phyloP scores from a whole-genome alignment of 352 stramenopile genomes.

The Labyrinthula sp. region DNA sequence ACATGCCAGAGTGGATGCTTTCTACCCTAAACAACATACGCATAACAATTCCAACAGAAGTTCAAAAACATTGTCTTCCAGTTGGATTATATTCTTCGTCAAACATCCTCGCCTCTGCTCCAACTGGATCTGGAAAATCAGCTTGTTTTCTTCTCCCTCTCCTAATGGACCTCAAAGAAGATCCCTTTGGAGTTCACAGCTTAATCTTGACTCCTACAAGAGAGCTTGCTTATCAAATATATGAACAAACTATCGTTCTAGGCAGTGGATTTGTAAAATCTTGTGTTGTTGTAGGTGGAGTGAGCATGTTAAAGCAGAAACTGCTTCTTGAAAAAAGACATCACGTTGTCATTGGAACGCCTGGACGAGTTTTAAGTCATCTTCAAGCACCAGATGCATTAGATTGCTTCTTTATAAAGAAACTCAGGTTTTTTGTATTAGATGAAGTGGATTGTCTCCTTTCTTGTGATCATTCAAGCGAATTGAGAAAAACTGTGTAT shows the following conservation, averaged over 20 bases:
- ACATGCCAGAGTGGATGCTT: no score
- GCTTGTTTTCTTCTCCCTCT: conserved; percentile 77
- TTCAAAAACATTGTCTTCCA: no score
- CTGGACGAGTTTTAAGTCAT: conserved; percentile 84
- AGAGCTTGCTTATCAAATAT: conserved; percentile 85
- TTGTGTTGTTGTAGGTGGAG: conserved; percentile 60
- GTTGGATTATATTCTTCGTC: no score
- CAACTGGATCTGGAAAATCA: conserved; percentile 83
- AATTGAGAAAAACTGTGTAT: no score
- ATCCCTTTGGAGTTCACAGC: conserved; percentile 55
- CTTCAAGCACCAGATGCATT: conserved; percentile 84
- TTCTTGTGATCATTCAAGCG: no score
- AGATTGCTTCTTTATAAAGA: conserved; percentile 70
- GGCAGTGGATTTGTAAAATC: conserved; percentile 61
- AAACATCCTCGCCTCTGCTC: conserved; percentile 86
- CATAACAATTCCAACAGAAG: no score
- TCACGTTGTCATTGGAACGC: conserved; percentile 81
- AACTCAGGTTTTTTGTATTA: conserved; percentile 66
- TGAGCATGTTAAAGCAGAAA: conserved; percentile 73
- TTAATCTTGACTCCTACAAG: conserved; percentile 80
- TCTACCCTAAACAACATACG: no score
- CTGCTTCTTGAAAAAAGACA: conserved; percentile 58
- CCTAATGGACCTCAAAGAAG: conserved; percentile 64
- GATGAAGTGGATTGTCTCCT: conserved; percentile 85
- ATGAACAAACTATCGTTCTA: conserved; percentile 71